phyloP scores from a whole-genome alignment of 805 yeast species.

The Priceomyces haplophilus region DNA sequence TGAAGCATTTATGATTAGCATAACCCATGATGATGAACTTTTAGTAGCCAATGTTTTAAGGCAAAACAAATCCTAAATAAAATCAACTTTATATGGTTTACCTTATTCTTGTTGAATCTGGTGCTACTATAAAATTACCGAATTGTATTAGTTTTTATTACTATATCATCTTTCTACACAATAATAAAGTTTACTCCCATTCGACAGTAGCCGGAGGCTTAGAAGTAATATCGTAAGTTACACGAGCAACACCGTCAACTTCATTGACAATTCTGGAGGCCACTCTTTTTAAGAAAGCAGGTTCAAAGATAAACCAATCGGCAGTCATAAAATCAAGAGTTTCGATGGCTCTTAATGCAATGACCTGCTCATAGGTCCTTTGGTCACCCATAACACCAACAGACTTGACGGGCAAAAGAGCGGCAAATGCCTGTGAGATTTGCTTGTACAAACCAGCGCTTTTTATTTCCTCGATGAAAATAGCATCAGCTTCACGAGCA shows the following conservation, averaged over 20 bases:
- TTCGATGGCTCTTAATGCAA: slow-evolving; percentile 97
- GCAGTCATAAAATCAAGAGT: slow-evolving; percentile 99
- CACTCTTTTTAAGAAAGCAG: slow-evolving; percentile 84
- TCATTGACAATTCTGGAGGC: slow-evolving; percentile 97
- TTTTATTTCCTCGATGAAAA: slow-evolving; percentile 93
- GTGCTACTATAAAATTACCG: too few species aligned
- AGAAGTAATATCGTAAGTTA: slow-evolving; percentile 96
- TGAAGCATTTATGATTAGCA: slow-evolving; percentile 51
- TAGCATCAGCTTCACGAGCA: slow-evolving; percentile 95
- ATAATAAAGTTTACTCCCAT: slow-evolving; percentile 71
- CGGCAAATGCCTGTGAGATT: slow-evolving; percentile 97
- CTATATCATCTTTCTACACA: not conserved
- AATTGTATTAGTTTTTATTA: not conserved
- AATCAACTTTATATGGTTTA: too few species aligned
- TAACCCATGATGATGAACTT: slow-evolving; percentile 66
- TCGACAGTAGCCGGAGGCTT: slow-evolving; percentile 99
- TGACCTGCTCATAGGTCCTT: slow-evolving; percentile 98
- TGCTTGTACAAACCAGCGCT: slow-evolving; percentile 88
- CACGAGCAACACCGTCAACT: slow-evolving; percentile 98
- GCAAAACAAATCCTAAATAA: slow-evolving; percentile 15
- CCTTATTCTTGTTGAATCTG: too few species aligned
- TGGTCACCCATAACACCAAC: slow-evolving; percentile 99
- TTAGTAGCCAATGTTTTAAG: slow-evolving; percentile 57
- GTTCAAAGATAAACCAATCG: slow-evolving; percentile 96
- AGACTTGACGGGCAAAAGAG: slow-evolving; percentile 92